Base-by-base conservation (phyloP, 805 yeast genomes). In the Nakazawaea ishiwadae region DNA sequence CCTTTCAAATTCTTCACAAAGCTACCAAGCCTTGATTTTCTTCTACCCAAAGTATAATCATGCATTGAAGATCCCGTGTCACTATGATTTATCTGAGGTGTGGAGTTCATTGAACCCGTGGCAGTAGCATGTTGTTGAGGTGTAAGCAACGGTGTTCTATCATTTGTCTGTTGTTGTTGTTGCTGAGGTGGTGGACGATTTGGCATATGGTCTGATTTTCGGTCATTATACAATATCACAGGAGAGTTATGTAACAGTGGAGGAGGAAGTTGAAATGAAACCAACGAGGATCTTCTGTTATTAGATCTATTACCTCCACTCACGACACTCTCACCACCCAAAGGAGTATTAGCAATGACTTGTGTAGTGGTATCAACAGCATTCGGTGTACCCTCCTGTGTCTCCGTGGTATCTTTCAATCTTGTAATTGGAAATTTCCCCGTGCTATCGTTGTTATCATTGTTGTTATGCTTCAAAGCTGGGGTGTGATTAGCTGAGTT, bases 91-190 rank as follows among this genome's bases (percentile, higher is more conserved):
- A 32, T 19, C 14, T 24, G 35, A 12, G 35, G 35, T 11, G 35
- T 19, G 37, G 45, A 31, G 35, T 41, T 39, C 28, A 42, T 18
- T 17, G 39, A 20, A 24, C 9, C 27, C 9, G 27, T 18, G 31
- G 6, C 32, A 31, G 32, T 7, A 14, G n/a, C n/a, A 16, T 36
- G 39, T 19, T 28, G 26, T 16, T 18, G 40, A 19, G 51, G 48
- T 5, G 23, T 31, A 11, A 58, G 37, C 29, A 60, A 51, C 7
- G 66, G 66, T 0, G 64, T 59, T 23, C 56, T 40, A 33, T 61
- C 66, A 39, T 48, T 47, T 10, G 48, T 36, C 14, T 27, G 33
- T 17, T 19, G 33, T 37, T 17, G 23, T 40, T n/a, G 20, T 31
- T 11, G 36, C 15, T 9, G n/a, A n/a, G n/a, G n/a, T n/a, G n/a